These are phyloP conservation scores for Helicocarpus griseus DNA, from an alignment of 2,329 filamentous ascomycete species.

Conservation along the genomic window DNA sequence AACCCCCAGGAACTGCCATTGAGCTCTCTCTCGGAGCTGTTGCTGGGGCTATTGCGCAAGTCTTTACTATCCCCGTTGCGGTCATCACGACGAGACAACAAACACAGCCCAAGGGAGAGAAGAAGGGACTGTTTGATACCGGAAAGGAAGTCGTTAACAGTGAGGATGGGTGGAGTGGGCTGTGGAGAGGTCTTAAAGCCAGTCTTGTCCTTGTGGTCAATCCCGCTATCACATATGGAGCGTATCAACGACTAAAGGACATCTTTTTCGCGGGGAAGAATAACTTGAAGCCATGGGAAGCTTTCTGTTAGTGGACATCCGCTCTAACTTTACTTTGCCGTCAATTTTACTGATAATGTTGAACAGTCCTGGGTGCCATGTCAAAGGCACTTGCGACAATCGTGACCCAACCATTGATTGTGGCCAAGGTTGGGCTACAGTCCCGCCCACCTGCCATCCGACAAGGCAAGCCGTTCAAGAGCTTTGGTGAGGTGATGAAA, in stretches of 20 bases:
- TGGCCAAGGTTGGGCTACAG: conserved; percentile 93
- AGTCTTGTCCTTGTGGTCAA: conserved; percentile 93
- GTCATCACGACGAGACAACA: conserved; percentile 95
- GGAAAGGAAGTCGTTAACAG: conserved; percentile 81
- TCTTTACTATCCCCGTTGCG: conserved; percentile 93
- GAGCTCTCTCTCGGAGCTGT: conserved; percentile 80
- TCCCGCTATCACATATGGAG: conserved; percentile 93
- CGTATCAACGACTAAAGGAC: conserved; percentile 80
- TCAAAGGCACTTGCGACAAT: conserved; percentile 91
- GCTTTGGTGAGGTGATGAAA: conserved; percentile 86
- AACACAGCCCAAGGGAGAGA: conserved; percentile 74
- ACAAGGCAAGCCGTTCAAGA: conserved; percentile 84
- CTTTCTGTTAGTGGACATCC: conserved; percentile 62
- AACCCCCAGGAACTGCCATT: conserved; percentile 64
- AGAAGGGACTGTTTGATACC: conserved; percentile 78
- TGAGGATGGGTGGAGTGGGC: conserved; percentile 76
- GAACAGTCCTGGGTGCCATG: conserved; percentile 72
- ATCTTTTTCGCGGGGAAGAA: conserved; percentile 66
- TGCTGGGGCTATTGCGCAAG: conserved; percentile 81
- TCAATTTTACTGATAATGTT: conserved; percentile 9
- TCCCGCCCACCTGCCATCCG: conserved; percentile 78
- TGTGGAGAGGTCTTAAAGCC: conserved; percentile 94
- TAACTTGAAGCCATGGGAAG: conserved; percentile 71
- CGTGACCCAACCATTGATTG: conserved; percentile 86
- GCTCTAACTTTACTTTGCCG: no score